Base-by-base conservation (phyloP, 352 stramenopile species). In the Globisporangium lucens region DNA sequence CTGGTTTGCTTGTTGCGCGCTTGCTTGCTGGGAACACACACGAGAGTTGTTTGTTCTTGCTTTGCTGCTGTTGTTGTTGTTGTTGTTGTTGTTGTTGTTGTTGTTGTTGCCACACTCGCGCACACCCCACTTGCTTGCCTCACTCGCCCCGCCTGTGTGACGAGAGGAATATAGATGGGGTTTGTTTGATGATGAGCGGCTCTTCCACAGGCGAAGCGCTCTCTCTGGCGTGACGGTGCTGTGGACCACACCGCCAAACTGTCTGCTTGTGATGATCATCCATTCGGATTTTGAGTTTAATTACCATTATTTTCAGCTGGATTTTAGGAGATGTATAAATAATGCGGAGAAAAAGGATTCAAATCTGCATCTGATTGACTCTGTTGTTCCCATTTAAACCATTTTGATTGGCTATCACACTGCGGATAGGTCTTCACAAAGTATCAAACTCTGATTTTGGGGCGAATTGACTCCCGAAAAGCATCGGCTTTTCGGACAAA, bases 21-120 rank as follows among this genome's bases (percentile, higher is more conserved):
- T 24, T 53, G 46, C 20, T 24, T 15, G 24, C 15, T 2, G n/a
- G 22, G 22, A 24, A 2, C 27, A 2, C 30, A 33, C 1, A 24
- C 38, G 15, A 17, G 36, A 43, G 36, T 43, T 47, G 3, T 47
- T 47, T 9, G 35, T 12, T 38, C 35, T 38, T 38, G 35, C 35
- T 38, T 38, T 47, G 38, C 38, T 17, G 4, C n/a, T 56, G 51
- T 56, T 56, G 51, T 56, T 24, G 24, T 24, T 24, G 24, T 24
- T 56, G 51, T 56, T 56, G 51, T 35, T 35, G 55, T n/a, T n/a
- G n/a, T n/a, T n/a, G n/a, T 43, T 43, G 36, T 10, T 47, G 38
- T 47, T 56, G 51, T 56, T 56, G 51, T 35, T 35, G 55, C 12
- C 38, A 12, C 38, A 47, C 38, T 20, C 38, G 4, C 38, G 38